phyloP scores from a whole-genome alignment of 345 rosid species.

The Eucalyptus curtisii region DNA sequence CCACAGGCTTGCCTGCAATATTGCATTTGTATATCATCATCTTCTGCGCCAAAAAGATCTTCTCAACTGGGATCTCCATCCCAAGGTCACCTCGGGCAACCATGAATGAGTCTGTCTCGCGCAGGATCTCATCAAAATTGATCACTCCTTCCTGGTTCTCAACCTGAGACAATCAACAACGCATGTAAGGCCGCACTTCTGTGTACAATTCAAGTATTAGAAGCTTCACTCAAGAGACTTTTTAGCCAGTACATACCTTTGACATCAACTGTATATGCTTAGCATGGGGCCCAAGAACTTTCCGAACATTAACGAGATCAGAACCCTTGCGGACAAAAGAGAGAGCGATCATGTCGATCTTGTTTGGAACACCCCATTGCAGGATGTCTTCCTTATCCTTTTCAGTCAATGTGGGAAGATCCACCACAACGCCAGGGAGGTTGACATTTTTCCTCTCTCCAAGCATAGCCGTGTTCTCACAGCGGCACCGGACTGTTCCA shows the following conservation, averaged over 20 bases:
- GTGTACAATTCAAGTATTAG: background rate
- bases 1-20: constrained; percentile 3
- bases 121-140: constrained; percentile 7
- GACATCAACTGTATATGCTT: constrained; percentile 6
- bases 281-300: constrained; percentile 10
- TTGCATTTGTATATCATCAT: constrained; percentile 14
- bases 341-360: constrained; percentile 3
- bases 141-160: constrained; percentile 12
- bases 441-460: constrained; percentile 8
- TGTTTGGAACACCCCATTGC: constrained; percentile 8
- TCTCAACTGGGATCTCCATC: constrained; percentile 9
- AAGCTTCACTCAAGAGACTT: background rate
- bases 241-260: background rate
- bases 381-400: constrained; percentile 9
- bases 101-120: constrained; percentile 8
- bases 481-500: constrained; percentile 8
- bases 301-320: constrained; percentile 6
- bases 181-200: background rate
- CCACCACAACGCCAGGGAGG: constrained; percentile 8
- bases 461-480: constrained; percentile 6
- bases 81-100: constrained; percentile 13
- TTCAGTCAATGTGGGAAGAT: constrained; percentile 8
- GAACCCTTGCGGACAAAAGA: constrained; percentile 10
- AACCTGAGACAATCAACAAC: background rate
- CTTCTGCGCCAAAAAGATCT: constrained; percentile 8